Evolutionary conservation across 352 stramenopile genomes (phyloP).

Genomic region (Pythium phragmitis): DNA sequence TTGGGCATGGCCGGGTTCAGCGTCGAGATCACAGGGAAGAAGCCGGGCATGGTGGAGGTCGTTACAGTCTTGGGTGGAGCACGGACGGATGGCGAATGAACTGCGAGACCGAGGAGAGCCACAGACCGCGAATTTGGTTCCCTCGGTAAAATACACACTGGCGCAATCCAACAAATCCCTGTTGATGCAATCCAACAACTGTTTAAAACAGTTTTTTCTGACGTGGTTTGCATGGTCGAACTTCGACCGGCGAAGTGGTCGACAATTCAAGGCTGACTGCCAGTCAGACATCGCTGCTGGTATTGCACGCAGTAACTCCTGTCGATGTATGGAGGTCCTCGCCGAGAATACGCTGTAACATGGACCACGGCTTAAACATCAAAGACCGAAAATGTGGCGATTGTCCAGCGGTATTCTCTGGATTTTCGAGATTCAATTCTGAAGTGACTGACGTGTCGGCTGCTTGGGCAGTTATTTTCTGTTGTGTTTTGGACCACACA

Average conservation of each 20-base stretch:
- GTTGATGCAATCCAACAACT: constrained; percentile 14
- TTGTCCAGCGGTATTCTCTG: constrained; percentile 8
- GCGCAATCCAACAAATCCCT: neutral
- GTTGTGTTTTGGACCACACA: constrained; percentile 22
- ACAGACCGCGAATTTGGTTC: constrained; percentile 16
- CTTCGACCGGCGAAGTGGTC: neutral
- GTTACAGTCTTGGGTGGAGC: constrained; percentile 31
- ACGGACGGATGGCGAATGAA: constrained; percentile 73
- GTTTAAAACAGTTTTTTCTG: constrained; percentile 25
- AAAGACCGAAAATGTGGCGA: neutral
- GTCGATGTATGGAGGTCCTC: neutral
- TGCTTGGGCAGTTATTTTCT: constrained; percentile 23
- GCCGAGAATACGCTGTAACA: no score
- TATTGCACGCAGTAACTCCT: no score
- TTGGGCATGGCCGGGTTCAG: constrained; percentile 61
- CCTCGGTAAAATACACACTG: constrained; percentile 30
- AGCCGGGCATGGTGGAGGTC: constrained; percentile 53
- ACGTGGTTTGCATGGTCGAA: no score
- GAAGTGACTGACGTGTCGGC: constrained; percentile 24
- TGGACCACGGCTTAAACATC: no score
- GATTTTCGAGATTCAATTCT: constrained; percentile 1
- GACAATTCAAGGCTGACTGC: neutral
- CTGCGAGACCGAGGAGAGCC: constrained; percentile 13
- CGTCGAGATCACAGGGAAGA: constrained; percentile 76
- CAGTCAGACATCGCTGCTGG: no score